Evolutionary conservation across 1,139 yeast genomes (phyloP).

Genomic region (Protomyces inouyei): DNA sequence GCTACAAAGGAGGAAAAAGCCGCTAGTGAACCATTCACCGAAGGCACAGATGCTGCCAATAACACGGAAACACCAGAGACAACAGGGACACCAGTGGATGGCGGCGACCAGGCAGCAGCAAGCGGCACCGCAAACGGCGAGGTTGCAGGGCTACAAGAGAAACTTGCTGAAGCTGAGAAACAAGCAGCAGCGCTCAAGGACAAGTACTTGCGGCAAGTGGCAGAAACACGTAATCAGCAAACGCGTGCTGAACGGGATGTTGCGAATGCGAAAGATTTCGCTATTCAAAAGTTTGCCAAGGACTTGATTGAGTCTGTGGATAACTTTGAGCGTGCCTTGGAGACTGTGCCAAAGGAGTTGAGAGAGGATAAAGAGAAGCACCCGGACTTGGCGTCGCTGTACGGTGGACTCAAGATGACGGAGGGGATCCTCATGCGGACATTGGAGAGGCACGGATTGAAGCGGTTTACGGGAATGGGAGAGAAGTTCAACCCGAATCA

Average conservation of each 20-base stretch:
- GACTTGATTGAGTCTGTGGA: conserved; percentile 87
- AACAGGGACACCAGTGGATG: not conserved
- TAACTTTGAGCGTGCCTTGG: conserved; percentile 82
- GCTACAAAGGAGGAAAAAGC: conserved; percentile 5
- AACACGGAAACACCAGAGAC: conserved; percentile 19
- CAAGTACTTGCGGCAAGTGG: conserved; percentile 74
- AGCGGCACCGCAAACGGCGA: not conserved
- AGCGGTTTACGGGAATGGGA: conserved; percentile 76
- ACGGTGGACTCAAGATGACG: conserved; percentile 90
- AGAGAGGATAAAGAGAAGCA: conserved; percentile 35
- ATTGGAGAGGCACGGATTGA: conserved; percentile 70
- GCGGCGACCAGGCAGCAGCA: not conserved
- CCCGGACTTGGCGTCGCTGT: conserved; percentile 56
- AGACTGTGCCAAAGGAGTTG: conserved; percentile 62
- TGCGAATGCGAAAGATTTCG: conserved; percentile 83
- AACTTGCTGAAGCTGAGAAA: conserved; percentile 11
- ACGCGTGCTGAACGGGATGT: conserved; percentile 84
- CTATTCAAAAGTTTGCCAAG: conserved; percentile 86
- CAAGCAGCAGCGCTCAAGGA: conserved; percentile 44
- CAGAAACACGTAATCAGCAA: conserved; percentile 90
- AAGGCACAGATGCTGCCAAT: conserved; percentile 15
- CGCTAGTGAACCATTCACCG: conserved; percentile 17
- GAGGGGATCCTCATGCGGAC: conserved; percentile 84
- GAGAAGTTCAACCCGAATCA: conserved; percentile 83
- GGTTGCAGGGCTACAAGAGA: not conserved